Conservation (phyloP, 2,329 filamentous ascomycete genomes). For the Cladosporium halotolerans region DNA sequence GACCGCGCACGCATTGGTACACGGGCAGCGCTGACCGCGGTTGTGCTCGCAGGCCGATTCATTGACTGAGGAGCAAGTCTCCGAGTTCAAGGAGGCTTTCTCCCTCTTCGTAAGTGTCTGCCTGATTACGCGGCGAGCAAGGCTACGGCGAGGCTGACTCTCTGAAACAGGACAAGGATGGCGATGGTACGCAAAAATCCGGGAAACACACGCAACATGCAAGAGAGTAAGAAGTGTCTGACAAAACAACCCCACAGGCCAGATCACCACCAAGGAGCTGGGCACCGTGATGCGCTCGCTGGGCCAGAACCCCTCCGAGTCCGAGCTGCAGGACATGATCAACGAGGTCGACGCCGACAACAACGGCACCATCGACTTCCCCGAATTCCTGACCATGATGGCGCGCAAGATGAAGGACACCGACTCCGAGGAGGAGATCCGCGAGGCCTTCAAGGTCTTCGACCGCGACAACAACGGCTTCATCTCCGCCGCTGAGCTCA, state of each 20-base stretch:
- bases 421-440: conserved; percentile 59
- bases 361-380: conserved; percentile 60
- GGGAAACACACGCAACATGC: background rate
- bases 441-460: conserved; percentile 60
- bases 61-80: conserved; percentile 99
- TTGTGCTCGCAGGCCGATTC: conserved; percentile 69
- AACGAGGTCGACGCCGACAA: conserved; percentile 61
- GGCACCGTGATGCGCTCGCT: conserved; percentile 59
- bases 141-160: conserved; percentile 18
- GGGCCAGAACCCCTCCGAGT: conserved; percentile 56
- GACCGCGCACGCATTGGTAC: background rate
- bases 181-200: conserved; percentile 43
- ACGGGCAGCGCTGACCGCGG: conserved; percentile 16
- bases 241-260: conserved; percentile 39
- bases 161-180: conserved; percentile 48
- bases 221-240: background rate
- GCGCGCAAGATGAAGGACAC: conserved; percentile 56
- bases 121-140: conserved; percentile 1
- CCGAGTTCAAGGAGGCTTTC: conserved; percentile 99
- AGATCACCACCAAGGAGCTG: conserved; percentile 59
- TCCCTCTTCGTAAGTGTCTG: conserved; percentile 87
- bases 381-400: conserved; percentile 63
- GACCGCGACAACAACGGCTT: conserved; percentile 61
- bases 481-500: conserved; percentile 57
- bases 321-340: conserved; percentile 60